Evolutionary conservation across 2,329 filamentous ascomycete species (phyloP).

Genomic region (Dothideomycetes sp.): DNA sequence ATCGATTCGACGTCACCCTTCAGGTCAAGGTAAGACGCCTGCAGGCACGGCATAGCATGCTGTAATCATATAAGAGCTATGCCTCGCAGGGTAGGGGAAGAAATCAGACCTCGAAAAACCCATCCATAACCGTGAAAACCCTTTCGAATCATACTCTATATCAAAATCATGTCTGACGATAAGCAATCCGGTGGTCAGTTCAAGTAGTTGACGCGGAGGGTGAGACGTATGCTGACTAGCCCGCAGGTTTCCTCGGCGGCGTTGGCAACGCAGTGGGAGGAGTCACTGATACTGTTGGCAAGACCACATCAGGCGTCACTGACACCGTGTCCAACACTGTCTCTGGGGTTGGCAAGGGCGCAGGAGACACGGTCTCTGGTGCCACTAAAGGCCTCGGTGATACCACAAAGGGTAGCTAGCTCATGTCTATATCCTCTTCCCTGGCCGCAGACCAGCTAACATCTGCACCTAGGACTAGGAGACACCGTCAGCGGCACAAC

Average conservation of each 20-base stretch:
- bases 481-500: conserved; percentile 4
- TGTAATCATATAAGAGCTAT: too few relatives aligned
- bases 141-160: too few relatives aligned
- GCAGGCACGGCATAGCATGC: too few relatives aligned
- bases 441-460: background rate
- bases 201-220: background rate
- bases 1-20: too few relatives aligned
- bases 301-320: conserved; percentile 16
- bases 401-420: conserved; percentile 11
- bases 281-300: conserved; percentile 24
- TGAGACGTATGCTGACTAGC: background rate
- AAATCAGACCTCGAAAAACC: too few relatives aligned
- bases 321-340: conserved; percentile 21
- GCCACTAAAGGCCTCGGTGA: conserved; percentile 10
- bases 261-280: conserved; percentile 22
- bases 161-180: background rate
- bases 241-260: conserved; percentile 16
- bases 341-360: conserved; percentile 11
- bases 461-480: background rate
- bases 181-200: background rate
- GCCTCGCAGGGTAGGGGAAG: too few relatives aligned
- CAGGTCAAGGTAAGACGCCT: too few relatives aligned
- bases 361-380: conserved; percentile 8
- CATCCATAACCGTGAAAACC: too few relatives aligned
- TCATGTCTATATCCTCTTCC: too few relatives aligned